Percentiles rank a stretch among this genome's conserved stretches.
phyloP scores from a whole-genome alignment of 1,284 basidiomycete genomes.

The Marasmius tenuissimus region DNA sequence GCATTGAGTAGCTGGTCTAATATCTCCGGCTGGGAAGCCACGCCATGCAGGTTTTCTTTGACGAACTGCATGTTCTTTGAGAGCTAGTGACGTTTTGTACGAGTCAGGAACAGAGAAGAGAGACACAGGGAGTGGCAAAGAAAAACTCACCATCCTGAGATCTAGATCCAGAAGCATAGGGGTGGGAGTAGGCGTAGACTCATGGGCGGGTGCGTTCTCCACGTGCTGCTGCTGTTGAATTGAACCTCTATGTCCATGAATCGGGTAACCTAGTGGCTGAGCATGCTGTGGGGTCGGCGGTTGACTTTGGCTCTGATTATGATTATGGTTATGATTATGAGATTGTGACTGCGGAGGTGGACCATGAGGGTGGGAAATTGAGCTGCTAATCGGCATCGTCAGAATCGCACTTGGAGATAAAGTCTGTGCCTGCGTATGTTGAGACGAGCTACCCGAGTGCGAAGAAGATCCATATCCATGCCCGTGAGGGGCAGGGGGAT shows the following conservation, averaged over 20 bases:
- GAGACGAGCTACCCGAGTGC: constrained; percentile 7
- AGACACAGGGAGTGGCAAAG: background rate
- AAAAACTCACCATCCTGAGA: constrained; percentile 4
- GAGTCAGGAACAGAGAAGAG: background rate
- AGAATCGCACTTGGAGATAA: constrained; percentile 10
- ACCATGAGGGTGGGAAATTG: constrained; percentile 10
- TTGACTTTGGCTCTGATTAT: background rate
- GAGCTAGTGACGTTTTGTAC: background rate
- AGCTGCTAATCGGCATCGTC: background rate
- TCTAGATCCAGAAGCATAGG: background rate
- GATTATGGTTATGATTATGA: background rate
- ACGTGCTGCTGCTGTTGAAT: background rate
- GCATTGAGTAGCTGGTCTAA: constrained; percentile 42
- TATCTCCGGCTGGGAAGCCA: constrained; percentile 19
- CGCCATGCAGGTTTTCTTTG: background rate
- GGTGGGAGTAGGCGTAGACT: background rate
- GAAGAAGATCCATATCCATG: constrained; percentile 9
- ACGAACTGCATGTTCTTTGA: constrained; percentile 11
- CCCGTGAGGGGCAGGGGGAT: background rate
- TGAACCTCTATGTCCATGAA: background rate
- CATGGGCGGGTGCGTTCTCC: background rate
- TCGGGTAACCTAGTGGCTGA: background rate
- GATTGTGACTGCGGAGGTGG: constrained; percentile 1
- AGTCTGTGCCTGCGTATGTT: background rate
- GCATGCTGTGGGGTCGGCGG: background rate